Evolutionary conservation across 495 filamentous ascomycete species (phyloP), one percentile per base, ranked within the genome.

Genomic region (Physcia stellaris): DNA sequence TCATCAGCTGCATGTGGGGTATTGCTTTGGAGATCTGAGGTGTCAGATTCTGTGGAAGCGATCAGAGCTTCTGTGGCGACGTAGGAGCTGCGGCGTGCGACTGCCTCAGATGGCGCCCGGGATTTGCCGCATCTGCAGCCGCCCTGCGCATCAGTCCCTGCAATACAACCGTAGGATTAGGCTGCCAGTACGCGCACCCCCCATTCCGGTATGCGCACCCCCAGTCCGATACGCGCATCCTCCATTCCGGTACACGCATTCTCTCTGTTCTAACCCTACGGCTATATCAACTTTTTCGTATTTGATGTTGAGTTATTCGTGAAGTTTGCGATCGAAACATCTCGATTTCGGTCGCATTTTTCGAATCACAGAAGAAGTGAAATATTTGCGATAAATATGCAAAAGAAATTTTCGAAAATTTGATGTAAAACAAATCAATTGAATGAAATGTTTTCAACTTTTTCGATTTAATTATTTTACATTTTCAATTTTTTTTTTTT

Each of bases 61-160:
- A 95, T 63, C 0, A 98, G 75, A 4, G 76, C 90, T 60, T 92
- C 77, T 39, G 93, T 76, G 11, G 90, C 88, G 11, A 86, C 74
- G 70, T 79, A 98, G 35, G 82, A 87, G 68, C 90, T n/a, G n/a
- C n/a, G n/a, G n/a, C n/a, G n/a, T 28, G 26, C 26, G 26, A 28
- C n/a, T 28, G 26, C 26, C 26, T 28, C 26, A 13, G 13, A 28
- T 28, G 13, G 26, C 26, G 26, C 26, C 26, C 9, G 13, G 26
- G 26, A 28, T 28, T 28, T 28, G 26, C 26, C 26, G 26, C 26
- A 28, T 28, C 9, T 28, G n/a, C n/a, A n/a, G n/a, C n/a, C n/a
- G 13, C n/a, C n/a, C n/a, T 28, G 9, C n/a, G 26, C n/a, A 9
- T 28, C n/a, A 9, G 9, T 9, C 26, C 26, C 26, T 28, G 26